phyloP scores from a whole-genome alignment of 805 yeast species.

The Lachancea lanzarotensis region DNA sequence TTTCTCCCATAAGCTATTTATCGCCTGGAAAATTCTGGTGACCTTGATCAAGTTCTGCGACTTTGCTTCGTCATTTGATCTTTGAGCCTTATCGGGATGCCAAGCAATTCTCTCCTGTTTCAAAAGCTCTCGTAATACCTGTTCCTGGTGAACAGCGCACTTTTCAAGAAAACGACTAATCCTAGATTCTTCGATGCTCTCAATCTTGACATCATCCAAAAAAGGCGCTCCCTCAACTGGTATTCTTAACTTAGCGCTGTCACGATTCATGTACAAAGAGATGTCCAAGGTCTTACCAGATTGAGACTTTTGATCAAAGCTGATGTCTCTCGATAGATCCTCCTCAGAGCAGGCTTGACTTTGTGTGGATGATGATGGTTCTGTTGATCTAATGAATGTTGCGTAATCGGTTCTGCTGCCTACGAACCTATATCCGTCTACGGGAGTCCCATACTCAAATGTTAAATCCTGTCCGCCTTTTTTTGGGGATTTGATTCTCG shows the following conservation, averaged over 20 bases:
- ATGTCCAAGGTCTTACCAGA: neutral
- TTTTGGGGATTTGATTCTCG: neutral
- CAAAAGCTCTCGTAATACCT: conserved; percentile 1
- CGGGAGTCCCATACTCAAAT: conserved; percentile 7
- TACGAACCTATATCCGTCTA: conserved; percentile 7
- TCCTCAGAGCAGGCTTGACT: neutral
- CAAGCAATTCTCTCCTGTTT: conserved; percentile 6
- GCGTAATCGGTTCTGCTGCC: conserved; percentile 3
- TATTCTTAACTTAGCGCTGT: neutral
- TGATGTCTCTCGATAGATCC: neutral
- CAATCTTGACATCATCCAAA: neutral
- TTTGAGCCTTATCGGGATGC: conserved; percentile 8
- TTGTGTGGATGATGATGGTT: neutral
- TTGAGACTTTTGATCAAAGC: neutral
- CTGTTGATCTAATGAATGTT: neutral
- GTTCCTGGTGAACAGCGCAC: neutral
- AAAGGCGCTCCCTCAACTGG: conserved; percentile 4
- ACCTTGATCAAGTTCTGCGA: neutral
- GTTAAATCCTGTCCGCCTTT: neutral
- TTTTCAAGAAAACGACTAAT: neutral
- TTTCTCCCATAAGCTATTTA: conserved; percentile 8
- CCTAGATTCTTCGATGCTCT: neutral
- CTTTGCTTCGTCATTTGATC: neutral
- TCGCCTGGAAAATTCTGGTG: conserved; percentile 6
- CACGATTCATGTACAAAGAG: neutral